Base-by-base conservation (phyloP, 495 filamentous ascomycete species). In the Thozetella sp. region DNA sequence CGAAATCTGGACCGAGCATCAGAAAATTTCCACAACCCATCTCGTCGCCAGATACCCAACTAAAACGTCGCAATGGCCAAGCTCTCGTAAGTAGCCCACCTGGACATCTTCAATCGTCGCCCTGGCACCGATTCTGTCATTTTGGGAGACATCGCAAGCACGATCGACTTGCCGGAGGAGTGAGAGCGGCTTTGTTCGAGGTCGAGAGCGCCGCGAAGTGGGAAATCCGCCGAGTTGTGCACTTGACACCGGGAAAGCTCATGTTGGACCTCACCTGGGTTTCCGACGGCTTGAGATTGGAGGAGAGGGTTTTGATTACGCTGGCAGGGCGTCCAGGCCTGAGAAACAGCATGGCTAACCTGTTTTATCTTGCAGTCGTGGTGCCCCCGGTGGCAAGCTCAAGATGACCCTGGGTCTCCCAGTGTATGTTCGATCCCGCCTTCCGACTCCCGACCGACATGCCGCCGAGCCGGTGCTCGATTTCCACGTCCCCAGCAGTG, bases 401-500 rank as follows among this genome's bases (percentile, higher is more conserved):
- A 99, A 97, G 90, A 99, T 99, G 95, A 97, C 95, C 77, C 92
- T 99, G 80, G 95, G 91, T 97, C 92, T 99, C 72, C 95, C 95
- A 79, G 90, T 93, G 94, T 97, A 94, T 80, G 93, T 92, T 57
- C 62, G 57, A 69, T 56, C 51, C 63, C 37, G 25, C 51, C 26
- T 53, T 50, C 40, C 63, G 51, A 66, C 43, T n/a, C 43, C 15
- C 68, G 48, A 61, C 22, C 59, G 54, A 61, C 12, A 25, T 22
- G 2, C 26, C 19, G 13, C 3, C 26, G 34, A 61, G 22, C 26
- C 19, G 22, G 26, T 23, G 22, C 30, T 22, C 56, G 25, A 56
- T 56, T 45, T 20, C 2, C 4, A 26, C 22, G 22, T 23, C n/a
- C 23, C 34, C 13, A 1, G 34, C n/a, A 60, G 34, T 23, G 63